phyloP scores from a whole-genome alignment of 306 rosid species.

The Adenanthera pavonina region DNA sequence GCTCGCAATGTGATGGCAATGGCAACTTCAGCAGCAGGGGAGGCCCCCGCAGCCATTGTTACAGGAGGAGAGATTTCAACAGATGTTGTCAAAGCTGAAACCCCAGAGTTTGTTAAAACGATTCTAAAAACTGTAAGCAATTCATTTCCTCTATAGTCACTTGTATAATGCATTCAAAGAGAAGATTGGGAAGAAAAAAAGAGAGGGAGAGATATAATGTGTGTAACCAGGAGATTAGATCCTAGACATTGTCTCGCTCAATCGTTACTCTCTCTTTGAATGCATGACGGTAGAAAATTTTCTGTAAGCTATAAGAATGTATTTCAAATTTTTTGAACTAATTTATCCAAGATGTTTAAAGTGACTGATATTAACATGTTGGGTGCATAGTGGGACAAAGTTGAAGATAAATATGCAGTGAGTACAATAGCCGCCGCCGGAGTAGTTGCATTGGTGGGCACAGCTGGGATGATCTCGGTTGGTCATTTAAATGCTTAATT shows the following conservation, averaged over 20 bases:
- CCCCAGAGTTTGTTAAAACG: conserved; percentile 72
- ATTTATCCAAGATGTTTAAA: background rate
- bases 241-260: background rate
- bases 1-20: conserved; percentile 83
- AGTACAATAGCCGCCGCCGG: conserved; percentile 69
- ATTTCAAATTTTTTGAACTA: background rate
- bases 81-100: conserved; percentile 66
- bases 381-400: conserved; percentile 83
- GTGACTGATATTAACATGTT: conserved; percentile 31
- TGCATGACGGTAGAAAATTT: background rate
- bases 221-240: background rate
- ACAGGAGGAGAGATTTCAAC: conserved; percentile 72
- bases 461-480: conserved; percentile 81
- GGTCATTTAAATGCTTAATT: conserved; percentile 38
- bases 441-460: conserved; percentile 69
- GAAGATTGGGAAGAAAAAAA: background rate
- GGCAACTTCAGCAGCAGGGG: conserved; percentile 74
- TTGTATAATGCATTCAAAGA: background rate
- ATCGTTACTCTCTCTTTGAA: background rate
- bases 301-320: conserved; percentile 65
- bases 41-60: conserved; percentile 84
- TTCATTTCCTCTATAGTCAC: background rate
- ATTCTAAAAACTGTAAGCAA: conserved; percentile 64
- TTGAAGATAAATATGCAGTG: conserved; percentile 95
- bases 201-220: background rate